These are phyloP conservation scores for Chiua virens DNA, from an alignment of 768 basidiomycete genomes.

Conservation along the genomic window DNA sequence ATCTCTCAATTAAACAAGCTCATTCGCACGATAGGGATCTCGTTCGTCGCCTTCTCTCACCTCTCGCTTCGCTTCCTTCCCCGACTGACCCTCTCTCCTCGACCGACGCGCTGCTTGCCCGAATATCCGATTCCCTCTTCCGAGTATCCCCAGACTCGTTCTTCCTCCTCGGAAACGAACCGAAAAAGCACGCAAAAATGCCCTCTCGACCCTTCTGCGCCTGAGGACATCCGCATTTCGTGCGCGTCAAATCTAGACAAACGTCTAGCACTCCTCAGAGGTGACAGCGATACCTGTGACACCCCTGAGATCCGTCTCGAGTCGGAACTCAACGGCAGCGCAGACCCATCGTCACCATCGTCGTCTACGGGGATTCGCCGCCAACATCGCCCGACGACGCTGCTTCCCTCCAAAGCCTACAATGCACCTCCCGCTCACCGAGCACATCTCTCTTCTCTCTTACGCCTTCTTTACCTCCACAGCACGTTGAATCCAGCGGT, in stretches of 20 bases:
- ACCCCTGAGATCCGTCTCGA: constrained; percentile 46
- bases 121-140: constrained; percentile 55
- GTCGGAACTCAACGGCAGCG: constrained; percentile 17
- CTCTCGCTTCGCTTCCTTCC: constrained; percentile 45
- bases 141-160: constrained; percentile 54
- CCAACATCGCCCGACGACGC: constrained; percentile 38
- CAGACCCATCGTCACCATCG: constrained; percentile 3
- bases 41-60: constrained; percentile 59
- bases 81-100: constrained; percentile 39
- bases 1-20: constrained; percentile 2
- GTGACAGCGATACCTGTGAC: constrained; percentile 11
- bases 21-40: constrained; percentile 53
- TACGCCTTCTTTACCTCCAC: constrained; percentile 73
- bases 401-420: constrained; percentile 48
- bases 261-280: constrained; percentile 48
- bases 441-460: constrained; percentile 59
- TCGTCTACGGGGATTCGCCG: constrained; percentile 36
- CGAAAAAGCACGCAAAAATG: constrained; percentile 43
- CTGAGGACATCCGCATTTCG: constrained; percentile 46
- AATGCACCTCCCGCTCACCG: constrained; percentile 51
- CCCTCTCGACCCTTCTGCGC: constrained; percentile 51
- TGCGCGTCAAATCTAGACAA: constrained; percentile 54
- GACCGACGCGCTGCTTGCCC: constrained; percentile 49
- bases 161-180: constrained; percentile 49
- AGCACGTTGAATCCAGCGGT: constrained; percentile 70